Evolutionary conservation across 352 stramenopile genomes (phyloP), one percentile per base, ranked within the genome.

Genomic region (Aphanomyces invadans): DNA sequence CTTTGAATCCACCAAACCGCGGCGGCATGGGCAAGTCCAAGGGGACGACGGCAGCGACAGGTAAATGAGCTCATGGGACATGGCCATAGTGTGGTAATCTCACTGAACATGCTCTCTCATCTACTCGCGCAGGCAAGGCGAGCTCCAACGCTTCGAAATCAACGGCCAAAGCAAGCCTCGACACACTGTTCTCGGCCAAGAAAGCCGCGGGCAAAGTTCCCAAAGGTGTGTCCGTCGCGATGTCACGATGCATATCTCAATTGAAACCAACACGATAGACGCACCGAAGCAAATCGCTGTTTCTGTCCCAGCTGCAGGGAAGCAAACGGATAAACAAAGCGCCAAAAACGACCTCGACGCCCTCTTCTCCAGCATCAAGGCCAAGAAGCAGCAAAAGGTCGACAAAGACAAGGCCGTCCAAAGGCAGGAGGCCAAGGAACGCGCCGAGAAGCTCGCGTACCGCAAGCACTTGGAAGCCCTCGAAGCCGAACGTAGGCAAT

Each of bases 401-500:
- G 81, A 86, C 63, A 84, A 86, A 54, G 73, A 86, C 71, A 73
- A 66, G 4, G 73, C 90, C 42, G 73, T 90, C 15, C 75, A 28
- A 23, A 25, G 48, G 17, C 60, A 51, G 28, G 28, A 45, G 11
- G 60, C 36, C 21, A 23, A 57, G 12, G 60, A 67, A 38, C 42
- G 15, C 42, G 60, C 60, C 19, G 60, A 67, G 33, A 67, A 60
- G 28, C 42, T n/a, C 7, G 60, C 60, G 5, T 67, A 67, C 60
- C 60, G 60, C 32, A 67, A 89, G 55, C 79, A 91, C 70, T 90
- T 94, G 68, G 89, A 91, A 66, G 77, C 80, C 71, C 74, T 92
- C 9, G 83, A 94, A 66, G 79, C 80, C 25, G 76, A 92, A 67
- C 90, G 85, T 94, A 71, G 53, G 81, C 80, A n/a, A 32, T 9